Conservation (phyloP, 2,329 filamentous ascomycete species). For the Beauveria asiatica region DNA sequence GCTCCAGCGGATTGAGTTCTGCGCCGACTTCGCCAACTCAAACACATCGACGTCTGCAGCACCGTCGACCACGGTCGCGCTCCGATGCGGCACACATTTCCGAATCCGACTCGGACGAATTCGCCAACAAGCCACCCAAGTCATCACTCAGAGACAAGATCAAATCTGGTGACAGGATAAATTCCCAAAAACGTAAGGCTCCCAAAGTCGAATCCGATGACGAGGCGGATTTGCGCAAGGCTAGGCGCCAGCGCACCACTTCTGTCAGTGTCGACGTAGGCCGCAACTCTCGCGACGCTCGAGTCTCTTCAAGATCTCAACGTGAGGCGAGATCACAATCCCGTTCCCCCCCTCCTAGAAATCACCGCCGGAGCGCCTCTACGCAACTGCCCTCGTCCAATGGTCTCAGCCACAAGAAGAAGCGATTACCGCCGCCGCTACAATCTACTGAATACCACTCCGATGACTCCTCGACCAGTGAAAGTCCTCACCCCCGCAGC, state of each 20-base stretch:
- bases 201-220: slow-evolving; percentile 49
- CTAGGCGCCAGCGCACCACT: slow-evolving; percentile 43
- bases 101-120: slow-evolving; percentile 49
- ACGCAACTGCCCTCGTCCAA: slow-evolving; percentile 52
- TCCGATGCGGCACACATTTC: slow-evolving; percentile 35
- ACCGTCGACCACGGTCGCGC: slow-evolving; percentile 25
- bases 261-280: slow-evolving; percentile 31
- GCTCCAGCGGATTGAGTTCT: slow-evolving; percentile 49
- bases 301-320: slow-evolving; percentile 24
- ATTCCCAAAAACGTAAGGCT: slow-evolving; percentile 45
- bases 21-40: slow-evolving; percentile 47
- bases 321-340: slow-evolving; percentile 36
- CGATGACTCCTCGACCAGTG: slow-evolving; percentile 56
- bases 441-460: slow-evolving; percentile 58
- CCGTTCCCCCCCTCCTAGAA: slow-evolving; percentile 48
- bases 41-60: slow-evolving; percentile 25
- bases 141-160: slow-evolving; percentile 34
- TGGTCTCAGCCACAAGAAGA: slow-evolving; percentile 52
- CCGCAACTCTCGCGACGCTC: slow-evolving; percentile 26
- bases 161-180: slow-evolving; percentile 37
- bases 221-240: slow-evolving; percentile 45
- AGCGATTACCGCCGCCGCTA: slow-evolving; percentile 51
- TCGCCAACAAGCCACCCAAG: slow-evolving; percentile 34
- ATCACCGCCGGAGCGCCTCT: slow-evolving; percentile 56
- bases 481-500: slow-evolving; percentile 49